phyloP scores from a whole-genome alignment of 495 filamentous ascomycete species.

The Gamarada debralockiae region DNA sequence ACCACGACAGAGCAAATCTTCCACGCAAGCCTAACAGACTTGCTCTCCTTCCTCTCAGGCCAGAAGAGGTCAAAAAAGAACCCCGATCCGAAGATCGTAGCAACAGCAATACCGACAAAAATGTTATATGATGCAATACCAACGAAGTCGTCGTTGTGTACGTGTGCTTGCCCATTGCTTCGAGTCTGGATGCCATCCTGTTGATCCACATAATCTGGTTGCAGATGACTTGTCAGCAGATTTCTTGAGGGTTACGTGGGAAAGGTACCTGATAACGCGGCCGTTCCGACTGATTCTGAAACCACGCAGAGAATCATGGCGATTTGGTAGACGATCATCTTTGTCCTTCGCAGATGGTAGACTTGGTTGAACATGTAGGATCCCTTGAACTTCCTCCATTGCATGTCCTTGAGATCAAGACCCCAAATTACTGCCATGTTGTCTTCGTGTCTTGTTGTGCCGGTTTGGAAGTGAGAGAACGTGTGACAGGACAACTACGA shows the following conservation, averaged over 20 bases:
- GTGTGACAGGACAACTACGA: too few species aligned
- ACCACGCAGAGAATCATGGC: slow-evolving; percentile 51
- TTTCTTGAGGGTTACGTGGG: not conserved
- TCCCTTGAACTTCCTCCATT: slow-evolving; percentile 47
- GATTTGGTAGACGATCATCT: slow-evolving; percentile 50
- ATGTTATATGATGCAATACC: slow-evolving; percentile 47
- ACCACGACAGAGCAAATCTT: slow-evolving; percentile 40
- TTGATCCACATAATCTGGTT: slow-evolving; percentile 44
- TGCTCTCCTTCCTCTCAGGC: slow-evolving; percentile 44
- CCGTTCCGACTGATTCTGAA: slow-evolving; percentile 46
- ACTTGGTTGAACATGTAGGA: slow-evolving; percentile 46
- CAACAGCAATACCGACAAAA: slow-evolving; percentile 48
- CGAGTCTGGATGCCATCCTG: slow-evolving; percentile 35
- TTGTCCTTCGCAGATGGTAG: slow-evolving; percentile 46
- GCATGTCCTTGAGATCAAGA: slow-evolving; percentile 45
- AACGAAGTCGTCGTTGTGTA: slow-evolving; percentile 45
- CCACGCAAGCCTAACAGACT: slow-evolving; percentile 41
- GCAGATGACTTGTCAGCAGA: not conserved
- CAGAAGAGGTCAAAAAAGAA: slow-evolving; percentile 55
- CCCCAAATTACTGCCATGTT: slow-evolving; percentile 47
- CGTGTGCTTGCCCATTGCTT: slow-evolving; percentile 21
- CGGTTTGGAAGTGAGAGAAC: too few species aligned
- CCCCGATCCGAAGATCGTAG: slow-evolving; percentile 47
- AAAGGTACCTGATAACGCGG: slow-evolving; percentile 40
- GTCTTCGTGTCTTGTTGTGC: too few species aligned